Evolutionary conservation across 225 moss, liverwort and hornwort genomes (phyloP).

Genomic region (Physcomitrellopsis africana): DNA sequence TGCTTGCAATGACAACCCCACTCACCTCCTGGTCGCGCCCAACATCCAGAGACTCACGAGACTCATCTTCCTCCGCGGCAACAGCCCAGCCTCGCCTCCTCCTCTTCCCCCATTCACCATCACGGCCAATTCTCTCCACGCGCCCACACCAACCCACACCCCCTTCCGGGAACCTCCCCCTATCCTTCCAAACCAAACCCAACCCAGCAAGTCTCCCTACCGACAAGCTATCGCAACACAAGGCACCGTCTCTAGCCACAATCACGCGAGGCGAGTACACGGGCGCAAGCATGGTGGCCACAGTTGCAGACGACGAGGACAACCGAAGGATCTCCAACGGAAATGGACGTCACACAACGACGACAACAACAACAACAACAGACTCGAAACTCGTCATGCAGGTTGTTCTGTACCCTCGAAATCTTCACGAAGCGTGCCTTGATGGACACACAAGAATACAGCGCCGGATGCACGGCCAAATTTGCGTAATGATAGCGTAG

Average conservation of each 20-base stretch:
- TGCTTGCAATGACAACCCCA: neutral
- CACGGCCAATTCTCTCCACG: neutral
- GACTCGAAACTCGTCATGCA: neutral
- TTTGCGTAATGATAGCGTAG: too few species aligned
- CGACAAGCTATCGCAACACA: neutral
- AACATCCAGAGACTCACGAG: conserved; percentile 14
- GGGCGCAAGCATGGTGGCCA: conserved; percentile 35
- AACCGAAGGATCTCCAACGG: neutral
- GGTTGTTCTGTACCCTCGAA: too few species aligned
- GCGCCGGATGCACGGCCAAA: too few species aligned
- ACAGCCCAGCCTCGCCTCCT: neutral
- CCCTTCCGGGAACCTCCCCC: neutral
- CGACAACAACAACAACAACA: neutral
- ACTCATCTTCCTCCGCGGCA: conserved; percentile 22
- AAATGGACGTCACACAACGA: too few species aligned
- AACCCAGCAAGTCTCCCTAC: conserved; percentile 17
- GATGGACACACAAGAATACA: neutral
- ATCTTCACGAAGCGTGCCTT: conserved; percentile 6
- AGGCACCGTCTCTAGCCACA: neutral
- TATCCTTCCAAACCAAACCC: conserved; percentile 12
- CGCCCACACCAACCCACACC: neutral
- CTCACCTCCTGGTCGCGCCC: conserved; percentile 27
- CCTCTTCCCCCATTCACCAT: neutral
- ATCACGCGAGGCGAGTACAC: neutral
- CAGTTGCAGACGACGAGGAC: conserved; percentile 8